Percentiles rank a stretch among this genome's conserved stretches.
phyloP scores from a whole-genome alignment of 345 rosid genomes.

The Ceriops zippeliana region DNA sequence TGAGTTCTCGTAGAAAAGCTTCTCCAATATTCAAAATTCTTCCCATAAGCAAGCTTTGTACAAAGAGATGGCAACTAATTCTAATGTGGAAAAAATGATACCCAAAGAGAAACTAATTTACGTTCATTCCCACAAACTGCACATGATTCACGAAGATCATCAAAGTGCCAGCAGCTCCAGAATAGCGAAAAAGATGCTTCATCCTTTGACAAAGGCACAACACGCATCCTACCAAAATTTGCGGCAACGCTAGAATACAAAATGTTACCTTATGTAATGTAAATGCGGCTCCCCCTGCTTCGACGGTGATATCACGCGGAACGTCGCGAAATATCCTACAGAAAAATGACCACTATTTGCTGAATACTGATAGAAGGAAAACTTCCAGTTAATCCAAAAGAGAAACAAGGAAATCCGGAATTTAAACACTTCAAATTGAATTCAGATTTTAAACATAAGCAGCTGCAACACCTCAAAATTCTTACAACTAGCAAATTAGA shows the following conservation, averaged over 20 bases:
- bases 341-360: slow-evolving; percentile 7
- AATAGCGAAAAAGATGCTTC: no score
- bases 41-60: no score
- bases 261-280: slow-evolving; percentile 73
- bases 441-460: background rate
- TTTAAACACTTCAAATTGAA: background rate
- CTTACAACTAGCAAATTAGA: background rate
- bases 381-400: background rate
- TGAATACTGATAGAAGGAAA: slow-evolving; percentile 11
- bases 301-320: slow-evolving; percentile 84
- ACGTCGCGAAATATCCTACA: slow-evolving; percentile 92
- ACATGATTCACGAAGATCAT: background rate
- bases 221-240: slow-evolving; percentile 1
- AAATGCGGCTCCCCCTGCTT: slow-evolving; percentile 72
- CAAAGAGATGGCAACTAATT: background rate
- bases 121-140: background rate
- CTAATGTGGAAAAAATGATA: background rate
- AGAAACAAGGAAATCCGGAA: background rate
- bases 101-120: background rate
- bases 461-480: background rate
- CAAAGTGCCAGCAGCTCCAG: background rate
- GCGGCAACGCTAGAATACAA: background rate
- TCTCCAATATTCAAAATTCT: background rate
- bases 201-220: background rate
- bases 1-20: no score